Percentiles rank a stretch among this genome's conserved stretches.
Conservation (phyloP, 441 rosid species). For the Arabidopsis hybrid region DNA sequence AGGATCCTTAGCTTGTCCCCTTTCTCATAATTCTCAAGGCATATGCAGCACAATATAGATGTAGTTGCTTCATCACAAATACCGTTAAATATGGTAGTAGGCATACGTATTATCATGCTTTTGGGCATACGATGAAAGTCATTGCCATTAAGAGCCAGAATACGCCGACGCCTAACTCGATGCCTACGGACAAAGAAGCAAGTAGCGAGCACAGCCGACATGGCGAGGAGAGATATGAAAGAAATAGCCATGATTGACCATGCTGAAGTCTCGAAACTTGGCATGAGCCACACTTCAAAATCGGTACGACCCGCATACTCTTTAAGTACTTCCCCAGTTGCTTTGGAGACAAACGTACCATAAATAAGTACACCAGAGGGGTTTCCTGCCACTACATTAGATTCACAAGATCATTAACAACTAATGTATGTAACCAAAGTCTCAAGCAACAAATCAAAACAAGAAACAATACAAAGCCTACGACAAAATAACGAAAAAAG, state of each 20-base stretch:
- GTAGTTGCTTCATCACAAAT: constrained; percentile 84
- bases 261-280: constrained; percentile 78
- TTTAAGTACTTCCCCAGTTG: constrained; percentile 68
- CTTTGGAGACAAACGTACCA: constrained; percentile 80
- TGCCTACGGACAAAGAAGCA: constrained; percentile 96
- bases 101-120: constrained; percentile 75
- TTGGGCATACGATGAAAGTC: constrained; percentile 77
- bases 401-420: constrained; percentile 14
- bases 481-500: neutral
- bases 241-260: constrained; percentile 98
- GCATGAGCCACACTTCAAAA: constrained; percentile 75
- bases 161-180: constrained; percentile 67
- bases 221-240: constrained; percentile 85
- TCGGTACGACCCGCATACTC: constrained; percentile 61
- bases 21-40: constrained; percentile 81
- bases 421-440: neutral
- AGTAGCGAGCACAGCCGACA: constrained; percentile 93
- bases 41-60: constrained; percentile 79
- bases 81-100: constrained; percentile 69
- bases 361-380: constrained; percentile 76
- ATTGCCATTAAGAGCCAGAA: constrained; percentile 59
- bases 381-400: constrained; percentile 79
- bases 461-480: neutral
- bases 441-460: neutral
- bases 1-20: constrained; percentile 91